Evolutionary conservation across 1,139 yeast species (phyloP).

Genomic region (Geotrichum bryndzae): DNA sequence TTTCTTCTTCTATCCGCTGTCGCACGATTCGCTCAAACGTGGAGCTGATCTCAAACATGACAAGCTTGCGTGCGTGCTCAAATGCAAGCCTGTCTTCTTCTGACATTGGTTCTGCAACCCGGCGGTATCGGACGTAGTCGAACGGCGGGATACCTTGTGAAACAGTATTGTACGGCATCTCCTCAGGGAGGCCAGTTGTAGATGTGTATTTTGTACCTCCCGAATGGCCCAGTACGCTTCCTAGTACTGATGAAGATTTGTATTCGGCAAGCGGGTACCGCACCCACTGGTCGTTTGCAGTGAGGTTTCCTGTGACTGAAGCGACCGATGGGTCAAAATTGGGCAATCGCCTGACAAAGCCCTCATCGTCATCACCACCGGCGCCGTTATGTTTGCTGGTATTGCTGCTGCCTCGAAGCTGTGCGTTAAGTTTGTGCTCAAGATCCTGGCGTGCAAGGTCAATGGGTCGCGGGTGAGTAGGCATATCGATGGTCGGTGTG

Average conservation of each 20-base stretch:
- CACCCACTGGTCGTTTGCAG: not conserved
- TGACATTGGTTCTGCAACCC: not conserved
- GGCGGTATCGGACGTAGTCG: slow-evolving; percentile 5
- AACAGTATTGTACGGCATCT: slow-evolving; percentile 2
- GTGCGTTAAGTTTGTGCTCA: not conserved
- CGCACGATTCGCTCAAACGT: slow-evolving; percentile 23
- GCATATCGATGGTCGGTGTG: not conserved
- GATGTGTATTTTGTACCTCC: slow-evolving; percentile 13
- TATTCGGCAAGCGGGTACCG: not conserved
- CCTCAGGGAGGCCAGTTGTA: slow-evolving; percentile 6
- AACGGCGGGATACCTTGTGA: slow-evolving; percentile 14
- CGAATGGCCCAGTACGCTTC: slow-evolving; percentile 5
- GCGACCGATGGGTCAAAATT: not conserved
- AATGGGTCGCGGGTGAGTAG: not conserved
- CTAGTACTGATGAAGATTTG: not conserved
- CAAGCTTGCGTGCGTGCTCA: slow-evolving; percentile 15
- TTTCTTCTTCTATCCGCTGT: slow-evolving; percentile 19
- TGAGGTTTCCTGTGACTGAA: not conserved
- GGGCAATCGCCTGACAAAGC: not conserved
- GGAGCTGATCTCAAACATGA: slow-evolving; percentile 24
- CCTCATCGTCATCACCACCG: not conserved
- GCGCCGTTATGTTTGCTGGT: not conserved
- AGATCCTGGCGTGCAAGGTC: not conserved
- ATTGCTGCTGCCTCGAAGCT: not conserved
- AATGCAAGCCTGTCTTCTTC: not conserved